Evolutionary conservation across 768 basidiomycete species (phyloP).

Genomic region (Saitozyma sp.): DNA sequence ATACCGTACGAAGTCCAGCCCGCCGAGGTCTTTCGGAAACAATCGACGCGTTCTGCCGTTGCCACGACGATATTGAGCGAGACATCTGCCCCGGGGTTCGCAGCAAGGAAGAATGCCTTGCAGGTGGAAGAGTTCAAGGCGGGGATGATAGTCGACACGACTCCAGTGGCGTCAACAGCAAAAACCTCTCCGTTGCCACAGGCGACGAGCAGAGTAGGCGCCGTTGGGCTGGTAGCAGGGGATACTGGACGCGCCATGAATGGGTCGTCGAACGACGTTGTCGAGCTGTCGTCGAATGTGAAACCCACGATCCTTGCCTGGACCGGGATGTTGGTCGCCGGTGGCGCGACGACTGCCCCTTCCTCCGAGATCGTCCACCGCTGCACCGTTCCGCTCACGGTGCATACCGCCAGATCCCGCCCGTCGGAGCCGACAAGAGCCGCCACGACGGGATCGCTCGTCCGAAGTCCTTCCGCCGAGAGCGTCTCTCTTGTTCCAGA

Average conservation of each 20-base stretch:
- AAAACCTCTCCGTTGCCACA: no score
- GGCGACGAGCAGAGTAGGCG: no score
- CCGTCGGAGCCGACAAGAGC: constrained; percentile 8
- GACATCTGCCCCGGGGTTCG: no score
- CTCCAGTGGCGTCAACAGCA: no score
- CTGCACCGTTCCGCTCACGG: constrained; percentile 2
- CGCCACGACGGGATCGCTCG: constrained; percentile 19
- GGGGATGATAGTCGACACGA: no score
- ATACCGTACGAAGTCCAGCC: not conserved
- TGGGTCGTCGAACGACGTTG: no score
- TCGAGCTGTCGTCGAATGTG: not conserved
- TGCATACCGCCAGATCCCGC: constrained; percentile 8
- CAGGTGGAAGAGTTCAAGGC: no score
- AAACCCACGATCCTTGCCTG: not conserved
- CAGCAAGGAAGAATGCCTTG: no score
- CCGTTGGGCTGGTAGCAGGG: no score
- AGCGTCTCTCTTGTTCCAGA: constrained; percentile 33
- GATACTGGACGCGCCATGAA: no score
- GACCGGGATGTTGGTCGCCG: not conserved
- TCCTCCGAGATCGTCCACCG: constrained; percentile 13
- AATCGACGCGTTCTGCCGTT: no score
- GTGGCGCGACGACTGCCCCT: not conserved
- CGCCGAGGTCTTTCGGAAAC: not conserved
- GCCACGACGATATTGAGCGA: no score
- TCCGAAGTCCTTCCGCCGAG: not conserved